Evolutionary conservation across 2,329 filamentous ascomycete genomes (phyloP).

Genomic region (Sclerotinia trifoliorum): DNA sequence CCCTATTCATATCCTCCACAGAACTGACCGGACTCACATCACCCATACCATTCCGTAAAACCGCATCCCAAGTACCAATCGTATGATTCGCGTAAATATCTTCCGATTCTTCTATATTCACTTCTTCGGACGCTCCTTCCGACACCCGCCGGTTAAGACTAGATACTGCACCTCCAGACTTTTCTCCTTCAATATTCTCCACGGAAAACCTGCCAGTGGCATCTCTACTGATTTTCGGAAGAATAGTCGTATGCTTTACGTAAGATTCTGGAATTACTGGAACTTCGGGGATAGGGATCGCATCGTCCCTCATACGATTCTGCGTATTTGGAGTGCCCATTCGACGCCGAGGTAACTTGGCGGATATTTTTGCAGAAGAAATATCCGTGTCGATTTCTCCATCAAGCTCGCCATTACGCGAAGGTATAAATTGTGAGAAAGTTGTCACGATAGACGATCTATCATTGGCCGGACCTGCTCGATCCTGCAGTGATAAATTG

Average conservation of each 20-base stretch:
- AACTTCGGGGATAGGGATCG: background rate
- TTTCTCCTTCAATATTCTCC: background rate
- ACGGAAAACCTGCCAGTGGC: background rate
- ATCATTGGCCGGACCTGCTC: background rate
- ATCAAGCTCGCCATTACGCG: background rate
- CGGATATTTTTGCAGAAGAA: background rate
- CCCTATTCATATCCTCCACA: background rate
- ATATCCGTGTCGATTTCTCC: background rate
- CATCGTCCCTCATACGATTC: no score
- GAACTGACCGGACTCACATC: background rate
- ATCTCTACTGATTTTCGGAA: slow-evolving; percentile 5
- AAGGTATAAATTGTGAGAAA: background rate
- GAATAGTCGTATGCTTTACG: background rate
- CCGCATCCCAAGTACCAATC: background rate
- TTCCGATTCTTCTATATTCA: background rate
- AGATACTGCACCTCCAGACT: background rate
- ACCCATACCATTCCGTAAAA: background rate
- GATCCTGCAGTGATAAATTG: background rate
- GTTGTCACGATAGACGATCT: slow-evolving; percentile 10
- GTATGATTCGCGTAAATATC: background rate
- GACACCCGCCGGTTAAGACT: no score
- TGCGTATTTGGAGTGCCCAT: background rate
- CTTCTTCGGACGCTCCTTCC: background rate
- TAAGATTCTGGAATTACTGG: background rate
- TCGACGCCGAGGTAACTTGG: background rate